A percentile compares a stretch with the other conserved stretches of the same genome.
Conservation (phyloP, 192 early-diverging fungal genomes). For the Linnemannia exigua region DNA sequence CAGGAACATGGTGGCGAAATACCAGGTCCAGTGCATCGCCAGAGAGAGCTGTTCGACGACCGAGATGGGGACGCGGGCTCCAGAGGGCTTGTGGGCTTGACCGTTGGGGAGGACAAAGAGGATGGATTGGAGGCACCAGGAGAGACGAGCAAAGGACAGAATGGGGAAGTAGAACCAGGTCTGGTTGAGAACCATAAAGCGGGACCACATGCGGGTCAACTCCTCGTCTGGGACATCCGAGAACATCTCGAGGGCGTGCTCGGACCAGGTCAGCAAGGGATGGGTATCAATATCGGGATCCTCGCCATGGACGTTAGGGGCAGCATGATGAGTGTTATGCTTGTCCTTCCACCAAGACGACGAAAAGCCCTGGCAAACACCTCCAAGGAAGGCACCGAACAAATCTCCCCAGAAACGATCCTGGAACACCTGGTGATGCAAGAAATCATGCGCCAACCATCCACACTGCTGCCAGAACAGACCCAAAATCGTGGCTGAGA, state of each 20-base stretch:
- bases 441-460: conserved; percentile 88
- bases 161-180: conserved; percentile 79
- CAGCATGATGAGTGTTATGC: conserved; percentile 89
- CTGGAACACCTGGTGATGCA: conserved; percentile 85
- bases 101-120: conserved; percentile 65
- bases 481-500: conserved; percentile 73
- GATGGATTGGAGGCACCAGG: conserved; percentile 81
- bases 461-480: conserved; percentile 89
- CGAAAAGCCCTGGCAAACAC: conserved; percentile 83
- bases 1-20: conserved; percentile 67
- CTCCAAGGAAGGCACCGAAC: conserved; percentile 79
- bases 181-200: conserved; percentile 76
- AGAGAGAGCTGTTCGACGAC: conserved; percentile 68
- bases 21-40: conserved; percentile 79
- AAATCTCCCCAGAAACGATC: conserved; percentile 73
- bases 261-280: conserved; percentile 84
- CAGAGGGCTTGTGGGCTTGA: conserved; percentile 60
- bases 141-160: conserved; percentile 78
- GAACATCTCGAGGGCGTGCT: conserved; percentile 65
- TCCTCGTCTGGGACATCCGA: conserved; percentile 65
- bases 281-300: conserved; percentile 92
- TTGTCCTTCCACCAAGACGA: conserved; percentile 92
- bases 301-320: conserved; percentile 81
- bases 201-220: conserved; percentile 64
- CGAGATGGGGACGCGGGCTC: conserved; percentile 56